These are phyloP conservation scores for Candida ipomoeae DNA, from an alignment of 805 yeast genomes.

Conservation along the genomic window DNA sequence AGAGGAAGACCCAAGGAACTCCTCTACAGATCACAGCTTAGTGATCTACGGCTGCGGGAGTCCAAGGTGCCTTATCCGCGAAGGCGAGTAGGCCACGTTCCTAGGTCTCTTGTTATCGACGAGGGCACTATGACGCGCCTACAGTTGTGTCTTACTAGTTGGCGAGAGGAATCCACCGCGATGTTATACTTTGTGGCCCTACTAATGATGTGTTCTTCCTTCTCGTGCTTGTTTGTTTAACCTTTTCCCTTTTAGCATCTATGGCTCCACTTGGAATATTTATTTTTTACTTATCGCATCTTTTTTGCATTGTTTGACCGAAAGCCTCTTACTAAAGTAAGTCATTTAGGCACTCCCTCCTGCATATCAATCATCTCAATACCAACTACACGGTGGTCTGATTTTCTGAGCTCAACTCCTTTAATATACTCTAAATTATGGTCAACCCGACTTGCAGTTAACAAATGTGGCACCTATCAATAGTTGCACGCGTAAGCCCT, in stretches of 20 bases:
- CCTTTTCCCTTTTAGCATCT: background rate
- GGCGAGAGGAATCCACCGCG: background rate
- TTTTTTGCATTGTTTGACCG: background rate
- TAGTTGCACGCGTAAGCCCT: no score
- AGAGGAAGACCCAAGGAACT: constrained; percentile 13
- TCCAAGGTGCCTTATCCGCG: constrained; percentile 2
- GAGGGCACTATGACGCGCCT: background rate
- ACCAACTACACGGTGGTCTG: background rate
- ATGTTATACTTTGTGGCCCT: background rate
- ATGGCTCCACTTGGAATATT: background rate
- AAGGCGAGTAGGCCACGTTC: background rate
- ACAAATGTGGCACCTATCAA: no score
- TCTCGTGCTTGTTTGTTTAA: background rate
- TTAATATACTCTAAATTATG: no score
- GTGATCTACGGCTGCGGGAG: constrained; percentile 5
- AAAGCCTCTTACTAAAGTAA: background rate
- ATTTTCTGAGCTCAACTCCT: no score
- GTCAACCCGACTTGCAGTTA: no score
- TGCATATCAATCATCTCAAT: background rate
- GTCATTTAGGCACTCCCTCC: background rate
- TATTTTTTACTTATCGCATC: background rate
- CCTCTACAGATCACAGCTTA: constrained; percentile 14
- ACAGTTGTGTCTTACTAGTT: background rate
- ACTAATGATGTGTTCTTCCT: background rate
- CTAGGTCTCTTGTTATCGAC: background rate